phyloP scores from a whole-genome alignment of 768 basidiomycete species.

The Hypholoma sublateritium region DNA sequence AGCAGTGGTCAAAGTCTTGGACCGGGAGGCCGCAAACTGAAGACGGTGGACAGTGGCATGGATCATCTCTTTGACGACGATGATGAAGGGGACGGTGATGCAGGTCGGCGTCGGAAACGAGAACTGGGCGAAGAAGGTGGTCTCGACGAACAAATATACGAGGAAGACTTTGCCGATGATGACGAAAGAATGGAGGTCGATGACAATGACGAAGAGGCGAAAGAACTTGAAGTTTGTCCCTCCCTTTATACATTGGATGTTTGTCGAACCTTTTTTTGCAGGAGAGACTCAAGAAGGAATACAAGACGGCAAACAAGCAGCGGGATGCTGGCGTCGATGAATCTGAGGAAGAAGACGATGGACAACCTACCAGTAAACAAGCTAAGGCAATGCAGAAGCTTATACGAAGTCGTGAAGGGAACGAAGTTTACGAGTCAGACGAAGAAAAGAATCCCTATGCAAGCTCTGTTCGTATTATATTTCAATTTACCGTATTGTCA shows the following conservation, averaged over 20 bases:
- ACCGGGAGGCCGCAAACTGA: conserved; percentile 66
- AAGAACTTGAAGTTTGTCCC: conserved; percentile 68
- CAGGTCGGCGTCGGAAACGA: conserved; percentile 46
- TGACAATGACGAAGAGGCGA: conserved; percentile 81
- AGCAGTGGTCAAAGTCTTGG: conserved; percentile 56
- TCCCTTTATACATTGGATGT: background rate
- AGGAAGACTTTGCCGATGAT: conserved; percentile 86
- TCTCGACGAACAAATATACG: conserved; percentile 78
- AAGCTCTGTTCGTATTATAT: conserved; percentile 54
- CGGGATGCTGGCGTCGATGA: conserved; percentile 71
- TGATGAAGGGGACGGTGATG: conserved; percentile 45
- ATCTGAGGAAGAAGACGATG: conserved; percentile 76
- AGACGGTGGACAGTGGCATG: conserved; percentile 67
- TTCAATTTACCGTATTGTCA: background rate
- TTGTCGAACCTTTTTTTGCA: conserved; percentile 26
- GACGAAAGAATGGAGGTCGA: conserved; percentile 77
- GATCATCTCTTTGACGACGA: conserved; percentile 67
- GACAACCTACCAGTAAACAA: conserved; percentile 58
- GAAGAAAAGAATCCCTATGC: conserved; percentile 85
- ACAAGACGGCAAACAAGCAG: conserved; percentile 73
- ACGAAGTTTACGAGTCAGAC: conserved; percentile 78
- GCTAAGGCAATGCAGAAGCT: conserved; percentile 85
- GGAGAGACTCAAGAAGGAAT: conserved; percentile 86
- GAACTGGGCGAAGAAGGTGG: conserved; percentile 78
- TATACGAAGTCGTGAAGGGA: conserved; percentile 81